Conservation (phyloP, 805 yeast species). For the Osmozyma mogii region DNA sequence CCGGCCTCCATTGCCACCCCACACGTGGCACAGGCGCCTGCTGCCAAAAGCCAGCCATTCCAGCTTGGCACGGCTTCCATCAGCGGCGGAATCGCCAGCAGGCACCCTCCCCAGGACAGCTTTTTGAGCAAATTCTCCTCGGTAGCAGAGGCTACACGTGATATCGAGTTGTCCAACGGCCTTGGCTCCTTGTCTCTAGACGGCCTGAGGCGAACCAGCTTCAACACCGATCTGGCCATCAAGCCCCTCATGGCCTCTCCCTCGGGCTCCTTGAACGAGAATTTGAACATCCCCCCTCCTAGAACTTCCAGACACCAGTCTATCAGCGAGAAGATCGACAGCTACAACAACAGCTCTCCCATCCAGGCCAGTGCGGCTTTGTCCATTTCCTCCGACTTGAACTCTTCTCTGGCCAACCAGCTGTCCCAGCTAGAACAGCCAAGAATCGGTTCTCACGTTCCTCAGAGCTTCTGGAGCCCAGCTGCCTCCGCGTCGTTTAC, state of each 20-base stretch:
- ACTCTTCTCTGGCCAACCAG: conserved; percentile 5
- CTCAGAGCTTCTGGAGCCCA: conserved; percentile 54
- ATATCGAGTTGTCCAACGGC: conserved; percentile 44
- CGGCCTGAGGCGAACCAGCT: conserved; percentile 42
- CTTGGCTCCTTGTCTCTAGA: conserved; percentile 33
- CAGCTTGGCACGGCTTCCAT: conserved; percentile 56
- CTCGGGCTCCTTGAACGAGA: conserved; percentile 35
- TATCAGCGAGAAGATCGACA: conserved; percentile 57
- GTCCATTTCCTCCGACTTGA: conserved; percentile 22
- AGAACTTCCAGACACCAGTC: conserved; percentile 41
- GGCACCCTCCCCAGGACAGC: conserved; percentile 40
- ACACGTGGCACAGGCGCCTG: conserved; percentile 7
- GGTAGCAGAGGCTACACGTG: conserved; percentile 65
- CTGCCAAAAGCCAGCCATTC: conserved; percentile 14
- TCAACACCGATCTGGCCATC: conserved; percentile 24
- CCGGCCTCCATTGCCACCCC: conserved; percentile 13
- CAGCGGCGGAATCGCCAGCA: conserved; percentile 44
- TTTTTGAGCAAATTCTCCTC: conserved; percentile 57
- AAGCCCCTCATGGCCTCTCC: conserved; percentile 23
- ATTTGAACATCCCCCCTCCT: conserved; percentile 29
- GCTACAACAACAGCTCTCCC: conserved; percentile 40
- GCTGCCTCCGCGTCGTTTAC: conserved; percentile 55
- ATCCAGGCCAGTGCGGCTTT: conserved; percentile 35
- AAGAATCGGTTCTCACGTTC: conserved; percentile 4
- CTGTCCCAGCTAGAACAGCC: conserved; percentile 1